phyloP scores from a whole-genome alignment of 1,284 basidiomycete species.

The Ustilago crameri region DNA sequence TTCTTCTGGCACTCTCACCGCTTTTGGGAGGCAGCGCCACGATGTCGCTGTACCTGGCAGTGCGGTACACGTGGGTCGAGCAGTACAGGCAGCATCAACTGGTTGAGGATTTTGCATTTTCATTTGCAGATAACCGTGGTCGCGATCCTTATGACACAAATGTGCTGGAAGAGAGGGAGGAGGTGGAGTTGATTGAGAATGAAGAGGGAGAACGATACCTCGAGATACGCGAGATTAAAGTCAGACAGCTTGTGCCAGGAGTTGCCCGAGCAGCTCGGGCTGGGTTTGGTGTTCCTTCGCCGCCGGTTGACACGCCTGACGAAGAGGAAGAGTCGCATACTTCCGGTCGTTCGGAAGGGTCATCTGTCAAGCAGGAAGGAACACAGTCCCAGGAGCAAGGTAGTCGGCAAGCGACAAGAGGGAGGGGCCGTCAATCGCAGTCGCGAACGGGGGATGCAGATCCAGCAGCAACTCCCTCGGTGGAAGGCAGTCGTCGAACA shows the following conservation, averaged over 20 bases:
- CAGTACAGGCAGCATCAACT: conserved; percentile 11
- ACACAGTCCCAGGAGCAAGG: background rate
- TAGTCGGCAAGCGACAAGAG: background rate
- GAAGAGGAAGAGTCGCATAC: conserved; percentile 1
- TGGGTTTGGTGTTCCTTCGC: background rate
- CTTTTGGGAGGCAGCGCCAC: conserved; percentile 39
- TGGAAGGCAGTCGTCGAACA: conserved; percentile 14
- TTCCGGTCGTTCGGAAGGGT: conserved; percentile 3
- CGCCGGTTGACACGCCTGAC: background rate
- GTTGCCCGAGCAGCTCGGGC: background rate
- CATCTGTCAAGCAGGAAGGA: background rate
- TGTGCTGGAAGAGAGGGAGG: conserved; percentile 71
- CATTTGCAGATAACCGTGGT: no score
- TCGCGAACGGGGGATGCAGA: conserved; percentile 11
- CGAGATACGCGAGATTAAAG: conserved; percentile 26
- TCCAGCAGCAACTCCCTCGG: conserved; percentile 1
- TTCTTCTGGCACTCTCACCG: conserved; percentile 27
- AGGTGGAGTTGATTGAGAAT: conserved; percentile 65
- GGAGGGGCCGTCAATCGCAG: conserved; percentile 1
- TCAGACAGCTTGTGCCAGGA: background rate
- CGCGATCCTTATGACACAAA: conserved; percentile 10
- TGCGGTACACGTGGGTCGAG: conserved; percentile 32
- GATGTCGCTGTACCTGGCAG: conserved; percentile 33
- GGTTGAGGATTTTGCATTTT: no score
- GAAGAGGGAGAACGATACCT: conserved; percentile 29